Base-by-base conservation (phyloP, 257 asterid genomes). In the Nicotiana sylvestris region DNA sequence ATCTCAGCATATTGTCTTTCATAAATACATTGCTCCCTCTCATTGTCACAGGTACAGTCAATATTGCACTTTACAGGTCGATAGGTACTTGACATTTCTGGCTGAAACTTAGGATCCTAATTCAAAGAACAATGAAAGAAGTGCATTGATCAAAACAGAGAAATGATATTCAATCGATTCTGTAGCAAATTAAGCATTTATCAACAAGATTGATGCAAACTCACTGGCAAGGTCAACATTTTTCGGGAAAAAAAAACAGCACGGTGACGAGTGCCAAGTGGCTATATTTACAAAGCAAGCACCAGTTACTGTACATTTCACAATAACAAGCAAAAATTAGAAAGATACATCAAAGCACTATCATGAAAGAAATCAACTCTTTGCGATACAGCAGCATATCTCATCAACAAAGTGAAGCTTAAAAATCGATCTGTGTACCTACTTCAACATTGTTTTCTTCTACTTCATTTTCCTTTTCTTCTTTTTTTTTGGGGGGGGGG, bases 1-100 rank as follows among this genome's bases (percentile, higher is more conserved):
- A 91, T 91, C 83, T 95, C 98, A 33, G 98, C 98, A 84, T 95
- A 95, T 85, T 92, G 97, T 85, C 97, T 93, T 81, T 93, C 97
- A 87, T 95, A 95, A 78, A 81, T 79, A 82, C 98, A 95, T 68
- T 87, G 89, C 83, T 91, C 92, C 77, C 92, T 90, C 51, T 89
- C 91, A 66, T 25, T 87, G 87, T 93, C 98, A 51, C 98, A 95
- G 69, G 86, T 66, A 86, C 98, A 95, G 5, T 90, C 95, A 81
- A 89, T 77, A 80, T 92, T 92, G 91, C 98, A 95, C 83, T 93
- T 92, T 74, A 93, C 89, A 16, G 96, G 91, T 81, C 88, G 83
- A 80, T 93, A 95, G 66, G 93, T 92, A 88, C 86, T 88, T 9
- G 97, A 95, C 86, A 83, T 77, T 0, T 92, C 95, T 16, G 96